Base-by-base conservation (phyloP, 495 filamentous ascomycete genomes). In the Aspergillus baeticus region DNA sequence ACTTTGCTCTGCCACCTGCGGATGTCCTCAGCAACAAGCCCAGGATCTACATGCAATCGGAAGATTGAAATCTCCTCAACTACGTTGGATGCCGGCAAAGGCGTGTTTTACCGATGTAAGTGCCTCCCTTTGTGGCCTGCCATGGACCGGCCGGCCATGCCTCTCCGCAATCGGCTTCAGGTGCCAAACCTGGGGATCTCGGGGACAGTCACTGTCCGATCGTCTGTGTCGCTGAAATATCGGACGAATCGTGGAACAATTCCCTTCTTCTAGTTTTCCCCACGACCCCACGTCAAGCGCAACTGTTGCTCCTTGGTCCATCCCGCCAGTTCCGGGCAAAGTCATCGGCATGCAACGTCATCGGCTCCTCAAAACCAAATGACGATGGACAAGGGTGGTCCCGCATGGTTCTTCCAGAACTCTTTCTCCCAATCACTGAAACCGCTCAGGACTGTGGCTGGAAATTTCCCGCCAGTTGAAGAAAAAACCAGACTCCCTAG, bases 371-470 rank as follows among this genome's bases (percentile, higher is more conserved):
- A 38, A 22, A 29, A 13, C 34, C 42, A 31, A 31, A 46, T 47
- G n/a, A 36, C 14, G n/a, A 55, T 35, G 52, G 38, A 47, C 39
- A 46, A 46, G 52, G 41, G 31, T 18, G 14, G 42, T 36, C 26
- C 52, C 41, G 52, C 52, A 33, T 46, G 38, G 41, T 18, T 35
- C 17, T 26, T 22, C 51, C 18, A 23, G 15, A 5, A 15, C 2
- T 22, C 10, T 6, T 20, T 10, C 42, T 47, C 15, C 52, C 52
- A 55, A 55, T 55, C 52, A 55, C 6, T 2, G 20, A 8, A 2
- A 15, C n/a, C 6, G 5, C 13, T 29, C 29, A 10, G 6, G 14
- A 23, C 36, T 47, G 52, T 39, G 52, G 42, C 52, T 47, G 31
- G 33, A 42, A 42, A 33, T 23, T n/a, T 17, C 38, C 51, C 51